Percentiles rank a stretch among this genome's conserved stretches.
Evolutionary conservation across 441 rosid species (phyloP).

Genomic region (Breynia disticha): DNA sequence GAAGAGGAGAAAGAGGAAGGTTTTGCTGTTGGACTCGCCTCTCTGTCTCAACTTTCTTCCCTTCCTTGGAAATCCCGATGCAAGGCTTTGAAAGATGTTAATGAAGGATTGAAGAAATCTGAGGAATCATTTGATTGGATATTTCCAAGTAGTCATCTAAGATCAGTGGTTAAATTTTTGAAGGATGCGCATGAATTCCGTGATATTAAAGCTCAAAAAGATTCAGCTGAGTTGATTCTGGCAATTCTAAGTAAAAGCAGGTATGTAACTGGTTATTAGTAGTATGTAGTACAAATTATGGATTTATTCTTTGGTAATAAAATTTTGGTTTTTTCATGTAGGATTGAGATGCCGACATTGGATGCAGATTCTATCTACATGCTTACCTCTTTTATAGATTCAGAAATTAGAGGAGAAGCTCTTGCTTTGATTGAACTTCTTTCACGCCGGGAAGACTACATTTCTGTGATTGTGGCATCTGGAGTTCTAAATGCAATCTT

Average conservation of each 20-base stretch:
- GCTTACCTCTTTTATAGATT: constrained; percentile 22
- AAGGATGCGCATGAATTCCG: constrained; percentile 20
- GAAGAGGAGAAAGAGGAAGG: neutral
- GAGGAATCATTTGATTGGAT: constrained; percentile 8
- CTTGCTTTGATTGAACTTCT: constrained; percentile 24
- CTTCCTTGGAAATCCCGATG: constrained; percentile 29
- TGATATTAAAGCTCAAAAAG: constrained; percentile 26
- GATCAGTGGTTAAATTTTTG: constrained; percentile 24
- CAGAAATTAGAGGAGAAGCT: constrained; percentile 17
- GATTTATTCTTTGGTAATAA: neutral
- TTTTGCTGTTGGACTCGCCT: constrained; percentile 1
- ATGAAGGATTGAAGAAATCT: constrained; percentile 12
- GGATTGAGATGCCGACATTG: no score
- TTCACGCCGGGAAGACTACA: constrained; percentile 17
- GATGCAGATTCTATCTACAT: constrained; percentile 20
- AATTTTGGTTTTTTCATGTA: neutral
- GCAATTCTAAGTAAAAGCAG: constrained; percentile 23
- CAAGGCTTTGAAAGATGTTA: constrained; percentile 22
- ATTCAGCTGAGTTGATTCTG: constrained; percentile 30
- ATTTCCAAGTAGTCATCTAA: constrained; percentile 11
- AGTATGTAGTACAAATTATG: neutral
- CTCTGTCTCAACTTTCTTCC: constrained; percentile 15
- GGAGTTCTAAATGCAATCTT: constrained; percentile 27
- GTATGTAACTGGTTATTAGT: no score
- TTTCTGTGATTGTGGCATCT: constrained; percentile 15